Conservation (phyloP, 352 stramenopile species). For the Phytophthora capsici region DNA sequence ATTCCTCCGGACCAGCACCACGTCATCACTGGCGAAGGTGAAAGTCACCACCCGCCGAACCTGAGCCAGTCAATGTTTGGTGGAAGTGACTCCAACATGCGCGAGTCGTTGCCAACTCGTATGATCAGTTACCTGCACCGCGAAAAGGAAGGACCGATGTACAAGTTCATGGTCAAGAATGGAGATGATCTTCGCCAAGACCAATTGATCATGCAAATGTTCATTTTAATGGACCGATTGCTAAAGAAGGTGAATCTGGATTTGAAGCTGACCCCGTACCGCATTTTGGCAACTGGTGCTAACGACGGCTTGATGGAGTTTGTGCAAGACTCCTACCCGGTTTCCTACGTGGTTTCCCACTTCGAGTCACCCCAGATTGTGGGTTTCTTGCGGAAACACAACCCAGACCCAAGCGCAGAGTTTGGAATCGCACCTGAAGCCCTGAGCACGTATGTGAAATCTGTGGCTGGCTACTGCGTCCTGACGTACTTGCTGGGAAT, state of each 20-base stretch:
- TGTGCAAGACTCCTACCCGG: constrained; percentile 94
- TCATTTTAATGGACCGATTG: constrained; percentile 99
- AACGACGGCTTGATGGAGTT: constrained; percentile 98
- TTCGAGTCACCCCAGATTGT: constrained; percentile 94
- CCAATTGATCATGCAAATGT: constrained; percentile 99
- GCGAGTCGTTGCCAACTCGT: constrained; percentile 75
- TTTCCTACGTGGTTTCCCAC: constrained; percentile 96
- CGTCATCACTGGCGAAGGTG: constrained; percentile 17
- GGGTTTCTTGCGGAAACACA: constrained; percentile 87
- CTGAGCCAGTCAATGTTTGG: constrained; percentile 62
- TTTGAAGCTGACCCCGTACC: constrained; percentile 97
- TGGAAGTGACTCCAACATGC: constrained; percentile 56
- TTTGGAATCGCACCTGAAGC: constrained; percentile 92
- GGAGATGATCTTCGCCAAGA: constrained; percentile 99
- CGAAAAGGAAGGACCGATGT: constrained; percentile 87
- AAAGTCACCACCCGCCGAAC: constrained; percentile 29
- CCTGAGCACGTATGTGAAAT: constrained; percentile 97
- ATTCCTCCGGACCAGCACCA: constrained; percentile 59
- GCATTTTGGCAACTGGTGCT: constrained; percentile 86
- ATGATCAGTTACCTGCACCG: constrained; percentile 83
- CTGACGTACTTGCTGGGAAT: constrained; percentile 99
- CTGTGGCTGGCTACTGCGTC: constrained; percentile 98
- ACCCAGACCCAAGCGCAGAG: constrained; percentile 83
- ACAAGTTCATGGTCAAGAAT: constrained; percentile 99
- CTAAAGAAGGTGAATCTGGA: constrained; percentile 99